Conservation (phyloP, 2,329 filamentous ascomycete genomes). For the Aspergillus hiratsukae region DNA sequence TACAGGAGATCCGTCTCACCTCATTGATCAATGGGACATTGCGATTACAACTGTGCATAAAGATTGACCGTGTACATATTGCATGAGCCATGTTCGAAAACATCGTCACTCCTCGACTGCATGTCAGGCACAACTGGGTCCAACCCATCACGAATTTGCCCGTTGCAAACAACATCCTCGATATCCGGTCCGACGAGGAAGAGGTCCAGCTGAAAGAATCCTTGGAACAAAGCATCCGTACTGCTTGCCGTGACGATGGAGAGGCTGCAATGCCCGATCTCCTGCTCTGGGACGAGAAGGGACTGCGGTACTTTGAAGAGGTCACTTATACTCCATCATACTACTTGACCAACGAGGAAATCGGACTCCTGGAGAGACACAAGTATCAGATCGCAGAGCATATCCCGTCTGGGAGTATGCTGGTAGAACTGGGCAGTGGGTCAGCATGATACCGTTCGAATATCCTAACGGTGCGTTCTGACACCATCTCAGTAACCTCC, state of each 20-base stretch:
- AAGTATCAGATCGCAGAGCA: constrained; percentile 3
- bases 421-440: constrained; percentile 13
- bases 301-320: constrained; percentile 23
- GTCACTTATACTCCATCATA: constrained; percentile 18
- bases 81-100: neutral
- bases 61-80: neutral
- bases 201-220: constrained; percentile 5
- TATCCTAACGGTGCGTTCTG: constrained; percentile 42
- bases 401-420: constrained; percentile 4
- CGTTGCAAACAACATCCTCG: constrained; percentile 4
- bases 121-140: neutral
- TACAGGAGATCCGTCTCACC: too few species aligned
- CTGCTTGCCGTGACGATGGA: neutral
- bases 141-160: neutral
- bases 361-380: constrained; percentile 2
- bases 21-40: too few species aligned
- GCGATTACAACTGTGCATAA: too few species aligned
- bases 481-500: constrained; percentile 43
- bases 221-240: constrained; percentile 2
- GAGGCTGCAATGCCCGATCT: constrained; percentile 19
- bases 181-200: constrained; percentile 6
- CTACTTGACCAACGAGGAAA: constrained; percentile 7
- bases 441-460: neutral
- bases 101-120: neutral
- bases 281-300: constrained; percentile 22